Evolutionary conservation across 1,139 yeast genomes (phyloP), one percentile per base, ranked within the genome.

Genomic region (Yamadazyma pseudoaaseri): DNA sequence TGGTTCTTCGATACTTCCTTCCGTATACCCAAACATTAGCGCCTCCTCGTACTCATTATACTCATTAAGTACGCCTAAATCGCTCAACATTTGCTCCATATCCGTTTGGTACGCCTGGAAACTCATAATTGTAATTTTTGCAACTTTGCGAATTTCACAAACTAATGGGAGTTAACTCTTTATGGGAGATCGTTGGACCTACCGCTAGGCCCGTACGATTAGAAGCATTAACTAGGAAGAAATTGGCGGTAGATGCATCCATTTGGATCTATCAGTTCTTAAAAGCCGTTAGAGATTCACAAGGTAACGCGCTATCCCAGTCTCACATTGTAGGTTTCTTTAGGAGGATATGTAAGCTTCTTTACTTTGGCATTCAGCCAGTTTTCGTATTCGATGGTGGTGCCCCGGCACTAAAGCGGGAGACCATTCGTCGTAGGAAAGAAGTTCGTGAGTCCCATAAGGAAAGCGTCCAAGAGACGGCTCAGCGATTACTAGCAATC

Each of bases 361-460:
- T 94, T 13, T 94, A 79, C 56, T 86, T 81, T 62, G 98, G 97
- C 0, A 87, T 94, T 20, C 73, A 70, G 37, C 98, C 99, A 0
- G 85, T 94, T 9, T 94, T 94, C 69, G 96, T 94, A 1, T 94
- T 94, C 63, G 99, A 94, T 62, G 99, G 99, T 14, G 96, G 95
- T 1, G 97, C 96, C 0, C 98, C 98, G 0, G 72, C 73, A 1
- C 62, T 92, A 50, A 94, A 94, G 60, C 67, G 81, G 43, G 77
- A 79, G 37, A 90, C 97, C 0, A 82, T 90, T 14, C 66, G 69
- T 20, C 71, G 75, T 41, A 70, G 97, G 46, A 74, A 79, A 43
- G 85, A 83, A 45, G 64, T 85, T 41, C 65, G 97, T 30, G 82
- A 80, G 46, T 95, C 89, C 2, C 75, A 86, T 36, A 62, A 81